Percentiles rank a stretch among this genome's conserved stretches.
phyloP scores from a whole-genome alignment of 768 basidiomycete genomes.

The Mrakia frigida region DNA sequence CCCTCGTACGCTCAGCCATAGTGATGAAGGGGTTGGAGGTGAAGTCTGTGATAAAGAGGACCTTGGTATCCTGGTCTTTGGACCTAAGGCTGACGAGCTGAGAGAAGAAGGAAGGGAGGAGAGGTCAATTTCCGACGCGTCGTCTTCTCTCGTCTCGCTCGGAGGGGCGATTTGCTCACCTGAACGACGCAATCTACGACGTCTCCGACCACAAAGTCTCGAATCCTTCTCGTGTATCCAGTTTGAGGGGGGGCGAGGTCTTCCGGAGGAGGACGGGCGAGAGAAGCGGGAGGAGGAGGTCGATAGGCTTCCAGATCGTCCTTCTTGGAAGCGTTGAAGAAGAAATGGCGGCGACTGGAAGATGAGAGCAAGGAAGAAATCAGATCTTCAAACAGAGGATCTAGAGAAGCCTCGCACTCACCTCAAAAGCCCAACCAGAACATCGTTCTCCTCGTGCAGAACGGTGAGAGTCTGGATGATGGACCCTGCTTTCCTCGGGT shows the following conservation, averaged over 20 bases:
- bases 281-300: background rate
- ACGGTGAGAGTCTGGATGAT: background rate
- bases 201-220: background rate
- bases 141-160: background rate
- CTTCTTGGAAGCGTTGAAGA: background rate
- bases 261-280: background rate
- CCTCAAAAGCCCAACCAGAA: background rate
- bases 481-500: background rate
- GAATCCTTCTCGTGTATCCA: background rate
- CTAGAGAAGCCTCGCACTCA: no score
- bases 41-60: background rate
- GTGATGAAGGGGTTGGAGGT: background rate
- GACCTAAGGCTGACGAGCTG: background rate
- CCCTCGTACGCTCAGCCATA: background rate
- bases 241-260: background rate
- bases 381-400: no score
- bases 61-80: background rate
- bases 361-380: background rate
- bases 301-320: background rate
- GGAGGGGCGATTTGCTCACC: background rate
- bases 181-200: background rate
- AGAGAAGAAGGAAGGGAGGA: background rate
- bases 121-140: background rate
- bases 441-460: background rate
- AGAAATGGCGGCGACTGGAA: background rate